phyloP scores from a whole-genome alignment of 305 asterid species.

The Rubia occidens region DNA sequence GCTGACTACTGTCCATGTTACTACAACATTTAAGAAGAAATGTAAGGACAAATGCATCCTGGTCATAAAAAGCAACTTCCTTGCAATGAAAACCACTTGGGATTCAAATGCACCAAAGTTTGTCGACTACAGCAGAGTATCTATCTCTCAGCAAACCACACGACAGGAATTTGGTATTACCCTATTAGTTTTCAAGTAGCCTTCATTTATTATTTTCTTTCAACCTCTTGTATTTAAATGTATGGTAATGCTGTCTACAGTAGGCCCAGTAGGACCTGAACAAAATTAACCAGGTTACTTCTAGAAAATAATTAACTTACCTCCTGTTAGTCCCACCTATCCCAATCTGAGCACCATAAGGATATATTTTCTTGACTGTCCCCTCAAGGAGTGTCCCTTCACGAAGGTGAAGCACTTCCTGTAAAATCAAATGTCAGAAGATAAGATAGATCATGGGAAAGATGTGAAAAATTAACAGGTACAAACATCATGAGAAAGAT shows the following conservation, averaged over 20 bases:
- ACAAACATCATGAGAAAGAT: conserved; percentile 8
- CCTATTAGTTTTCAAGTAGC: not conserved
- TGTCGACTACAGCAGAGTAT: too few relatives aligned
- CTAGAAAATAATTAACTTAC: conserved; percentile 25
- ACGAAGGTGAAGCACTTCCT: conserved; percentile 62
- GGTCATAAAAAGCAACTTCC: not conserved
- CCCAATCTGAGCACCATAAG: conserved; percentile 85
- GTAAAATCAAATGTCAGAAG: conserved; percentile 19
- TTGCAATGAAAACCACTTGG: not conserved
- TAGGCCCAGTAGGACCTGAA: not conserved
- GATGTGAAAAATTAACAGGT: conserved; percentile 3
- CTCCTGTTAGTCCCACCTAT: conserved; percentile 80
- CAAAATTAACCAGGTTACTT: not conserved
- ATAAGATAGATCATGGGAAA: conserved; percentile 13
- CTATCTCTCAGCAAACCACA: not conserved
- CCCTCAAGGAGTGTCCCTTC: conserved; percentile 86
- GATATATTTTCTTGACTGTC: conserved; percentile 57
- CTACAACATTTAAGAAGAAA: not conserved
- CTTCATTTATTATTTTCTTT: not conserved
- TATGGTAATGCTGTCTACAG: not conserved
- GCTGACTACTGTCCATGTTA: not conserved
- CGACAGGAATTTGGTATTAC: not conserved
- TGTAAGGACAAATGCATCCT: not conserved
- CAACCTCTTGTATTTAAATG: not conserved
- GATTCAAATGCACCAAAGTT: not conserved